phyloP scores from a whole-genome alignment of 352 stramenopile species.

The Thalassiosira exigua region DNA sequence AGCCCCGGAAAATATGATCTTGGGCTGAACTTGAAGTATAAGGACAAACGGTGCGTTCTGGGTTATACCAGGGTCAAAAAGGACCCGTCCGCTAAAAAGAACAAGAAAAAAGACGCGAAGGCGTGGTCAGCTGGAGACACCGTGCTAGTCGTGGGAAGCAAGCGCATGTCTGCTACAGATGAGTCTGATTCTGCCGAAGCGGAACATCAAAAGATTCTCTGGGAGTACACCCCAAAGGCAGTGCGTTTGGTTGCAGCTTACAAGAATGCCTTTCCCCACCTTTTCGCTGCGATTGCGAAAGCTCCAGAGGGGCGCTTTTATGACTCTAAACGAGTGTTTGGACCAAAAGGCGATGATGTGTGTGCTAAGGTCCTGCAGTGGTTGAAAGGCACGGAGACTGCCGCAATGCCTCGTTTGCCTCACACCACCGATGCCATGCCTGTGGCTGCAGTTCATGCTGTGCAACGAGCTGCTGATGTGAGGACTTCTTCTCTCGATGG shows the following conservation, averaged over 20 bases:
- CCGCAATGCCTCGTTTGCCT: constrained; percentile 91
- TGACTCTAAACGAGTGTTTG: constrained; percentile 90
- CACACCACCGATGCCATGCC: constrained; percentile 93
- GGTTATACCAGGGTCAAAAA: constrained; percentile 89
- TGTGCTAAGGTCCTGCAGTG: constrained; percentile 91
- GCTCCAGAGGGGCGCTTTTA: constrained; percentile 91
- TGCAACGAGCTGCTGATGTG: constrained; percentile 89
- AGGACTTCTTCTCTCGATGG: constrained; percentile 67
- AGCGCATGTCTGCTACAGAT: constrained; percentile 49
- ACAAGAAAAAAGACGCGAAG: constrained; percentile 62
- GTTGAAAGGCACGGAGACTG: constrained; percentile 91
- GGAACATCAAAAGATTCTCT: constrained; percentile 80
- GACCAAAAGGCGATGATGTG: constrained; percentile 79
- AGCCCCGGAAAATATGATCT: constrained; percentile 92
- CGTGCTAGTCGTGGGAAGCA: constrained; percentile 91
- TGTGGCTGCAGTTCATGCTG: constrained; percentile 90
- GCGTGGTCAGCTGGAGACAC: constrained; percentile 92
- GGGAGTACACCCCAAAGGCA: constrained; percentile 96
- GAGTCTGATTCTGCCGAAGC: constrained; percentile 58
- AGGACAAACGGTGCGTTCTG: constrained; percentile 87
- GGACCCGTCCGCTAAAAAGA: constrained; percentile 37
- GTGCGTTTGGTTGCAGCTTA: constrained; percentile 93
- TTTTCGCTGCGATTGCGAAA: constrained; percentile 90
- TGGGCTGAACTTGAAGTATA: constrained; percentile 90
- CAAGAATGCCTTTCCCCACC: constrained; percentile 91